A percentile compares a stretch with the other conserved stretches of the same genome.
Evolutionary conservation across 441 rosid species (phyloP).

Genomic region (Gossypium armourianum): DNA sequence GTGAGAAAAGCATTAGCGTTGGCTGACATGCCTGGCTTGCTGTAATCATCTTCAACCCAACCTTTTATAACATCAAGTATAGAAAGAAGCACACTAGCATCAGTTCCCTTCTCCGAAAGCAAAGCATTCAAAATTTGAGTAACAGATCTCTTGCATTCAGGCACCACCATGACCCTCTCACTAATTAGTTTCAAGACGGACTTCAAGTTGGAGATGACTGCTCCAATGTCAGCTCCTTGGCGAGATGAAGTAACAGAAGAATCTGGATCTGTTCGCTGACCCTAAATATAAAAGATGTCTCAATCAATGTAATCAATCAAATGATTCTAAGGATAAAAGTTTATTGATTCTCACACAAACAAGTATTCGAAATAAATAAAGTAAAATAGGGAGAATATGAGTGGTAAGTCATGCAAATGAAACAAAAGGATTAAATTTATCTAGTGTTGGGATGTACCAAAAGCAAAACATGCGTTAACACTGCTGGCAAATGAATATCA

Average conservation of each 20-base stretch:
- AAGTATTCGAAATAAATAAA: not conserved
- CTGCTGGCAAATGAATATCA: not conserved
- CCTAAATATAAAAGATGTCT: slow-evolving; percentile 29
- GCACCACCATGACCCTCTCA: slow-evolving; percentile 74
- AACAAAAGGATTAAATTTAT: not conserved
- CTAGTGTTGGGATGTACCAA: not conserved
- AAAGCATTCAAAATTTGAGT: slow-evolving; percentile 65
- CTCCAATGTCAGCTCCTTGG: slow-evolving; percentile 77
- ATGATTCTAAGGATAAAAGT: not conserved
- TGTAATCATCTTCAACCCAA: slow-evolving; percentile 74
- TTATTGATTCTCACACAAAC: not conserved
- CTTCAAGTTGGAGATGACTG: slow-evolving; percentile 64
- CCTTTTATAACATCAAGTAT: slow-evolving; percentile 68
- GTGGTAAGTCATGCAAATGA: not conserved
- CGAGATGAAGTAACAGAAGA: slow-evolving; percentile 78
- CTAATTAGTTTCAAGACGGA: slow-evolving; percentile 69
- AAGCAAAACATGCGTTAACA: not conserved
- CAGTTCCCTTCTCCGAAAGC: slow-evolving; percentile 84
- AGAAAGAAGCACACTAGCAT: slow-evolving; percentile 78
- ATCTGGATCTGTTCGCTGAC: slow-evolving; percentile 78
- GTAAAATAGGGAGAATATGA: not conserved
- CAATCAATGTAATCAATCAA: not conserved
- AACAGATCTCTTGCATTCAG: slow-evolving; percentile 75
- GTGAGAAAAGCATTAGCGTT: slow-evolving; percentile 45
- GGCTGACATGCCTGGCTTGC: slow-evolving; percentile 44